Evolutionary conservation across 352 stramenopile genomes (phyloP).

Genomic region (Phytophthora crassamura): DNA sequence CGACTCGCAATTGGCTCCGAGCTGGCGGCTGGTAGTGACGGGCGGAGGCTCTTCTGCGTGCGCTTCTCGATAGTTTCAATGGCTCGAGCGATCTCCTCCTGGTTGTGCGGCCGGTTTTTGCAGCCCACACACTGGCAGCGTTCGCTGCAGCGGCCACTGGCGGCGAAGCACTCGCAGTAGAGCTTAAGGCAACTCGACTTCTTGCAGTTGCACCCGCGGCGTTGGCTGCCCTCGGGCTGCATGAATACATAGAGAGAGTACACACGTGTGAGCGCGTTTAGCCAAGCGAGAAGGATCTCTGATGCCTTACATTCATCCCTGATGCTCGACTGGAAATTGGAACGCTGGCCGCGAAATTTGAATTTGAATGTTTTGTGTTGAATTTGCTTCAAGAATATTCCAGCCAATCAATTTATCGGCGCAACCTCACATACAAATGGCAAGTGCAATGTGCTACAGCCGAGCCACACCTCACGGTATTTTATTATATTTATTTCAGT

Average conservation of each 20-base stretch:
- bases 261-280: constrained; percentile 3
- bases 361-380: constrained; percentile 42
- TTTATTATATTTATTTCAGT: too few species aligned
- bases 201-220: constrained; percentile 94
- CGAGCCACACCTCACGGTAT: too few species aligned
- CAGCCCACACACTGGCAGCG: constrained; percentile 80
- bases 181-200: constrained; percentile 97
- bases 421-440: too few species aligned
- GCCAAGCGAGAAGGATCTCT: neutral
- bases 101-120: constrained; percentile 75
- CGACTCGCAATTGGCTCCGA: constrained; percentile 1
- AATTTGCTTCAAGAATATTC: constrained; percentile 23
- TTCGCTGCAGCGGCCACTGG: constrained; percentile 56
- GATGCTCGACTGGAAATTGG: neutral
- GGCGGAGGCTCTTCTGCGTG: constrained; percentile 55
- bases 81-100: constrained; percentile 59
- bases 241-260: constrained; percentile 19
- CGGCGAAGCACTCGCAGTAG: constrained; percentile 86
- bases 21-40: constrained; percentile 31
- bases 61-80: constrained; percentile 63
- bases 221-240: constrained; percentile 22
- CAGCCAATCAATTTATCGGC: too few species aligned
- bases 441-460: too few species aligned
- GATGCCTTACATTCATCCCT: constrained; percentile 21
- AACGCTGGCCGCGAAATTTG: constrained; percentile 27